Conservation (phyloP, 1,284 basidiomycete species). For the Fomitopsis pinicola region DNA sequence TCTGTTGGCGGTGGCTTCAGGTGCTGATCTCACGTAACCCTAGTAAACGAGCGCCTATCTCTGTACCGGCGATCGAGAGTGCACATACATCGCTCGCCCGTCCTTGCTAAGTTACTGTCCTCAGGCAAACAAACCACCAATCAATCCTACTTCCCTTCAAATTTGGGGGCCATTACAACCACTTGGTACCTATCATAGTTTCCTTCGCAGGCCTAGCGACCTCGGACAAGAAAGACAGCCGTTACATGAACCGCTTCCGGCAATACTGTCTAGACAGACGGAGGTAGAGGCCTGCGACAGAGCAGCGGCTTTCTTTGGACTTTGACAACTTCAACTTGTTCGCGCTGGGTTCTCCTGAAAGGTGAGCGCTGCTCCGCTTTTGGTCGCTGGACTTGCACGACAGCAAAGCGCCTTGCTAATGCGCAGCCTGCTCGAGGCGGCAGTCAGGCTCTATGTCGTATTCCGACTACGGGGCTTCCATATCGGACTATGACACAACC, state of each 20-base stretch:
- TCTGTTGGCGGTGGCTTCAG: neutral
- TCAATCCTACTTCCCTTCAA: too few species aligned
- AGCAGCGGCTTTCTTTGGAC: too few species aligned
- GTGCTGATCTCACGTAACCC: neutral
- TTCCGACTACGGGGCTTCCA: constrained; percentile 22
- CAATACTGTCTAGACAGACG: too few species aligned
- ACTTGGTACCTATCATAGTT: too few species aligned
- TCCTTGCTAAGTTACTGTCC: too few species aligned
- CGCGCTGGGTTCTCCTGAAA: neutral
- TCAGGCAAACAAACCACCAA: too few species aligned
- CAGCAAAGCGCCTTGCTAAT: constrained; percentile 7
- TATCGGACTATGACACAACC: constrained; percentile 22
- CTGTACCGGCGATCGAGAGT: neutral
- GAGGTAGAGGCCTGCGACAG: too few species aligned
- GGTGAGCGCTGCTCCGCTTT: neutral
- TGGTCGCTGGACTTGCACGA: neutral
- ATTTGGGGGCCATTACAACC: too few species aligned
- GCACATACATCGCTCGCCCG: neutral
- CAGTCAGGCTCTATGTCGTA: constrained; percentile 20
- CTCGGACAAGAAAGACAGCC: too few species aligned
- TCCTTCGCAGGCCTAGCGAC: too few species aligned
- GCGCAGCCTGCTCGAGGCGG: constrained; percentile 14
- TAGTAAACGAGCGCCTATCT: neutral
- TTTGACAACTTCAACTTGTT: neutral
- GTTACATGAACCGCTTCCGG: too few species aligned